Evolutionary conservation across 192 early-diverging fungal species (phyloP).

Genomic region (Entrophospora sp.): DNA sequence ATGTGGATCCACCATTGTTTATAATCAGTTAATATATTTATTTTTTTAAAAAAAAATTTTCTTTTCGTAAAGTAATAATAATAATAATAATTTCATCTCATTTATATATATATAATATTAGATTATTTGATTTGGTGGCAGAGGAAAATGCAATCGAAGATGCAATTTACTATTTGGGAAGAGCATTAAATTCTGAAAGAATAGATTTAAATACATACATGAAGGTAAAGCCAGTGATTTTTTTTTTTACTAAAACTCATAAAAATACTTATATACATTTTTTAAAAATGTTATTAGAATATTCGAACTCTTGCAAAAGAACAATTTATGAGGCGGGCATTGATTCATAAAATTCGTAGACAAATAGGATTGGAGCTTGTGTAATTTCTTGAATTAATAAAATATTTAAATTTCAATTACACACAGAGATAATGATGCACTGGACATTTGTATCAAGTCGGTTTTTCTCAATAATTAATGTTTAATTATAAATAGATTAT

Average conservation of each 20-base stretch:
- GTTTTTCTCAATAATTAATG: too few species aligned
- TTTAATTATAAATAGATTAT: too few species aligned
- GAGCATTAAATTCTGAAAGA: conserved; percentile 67
- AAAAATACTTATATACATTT: conserved; percentile 2
- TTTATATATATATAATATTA: conserved; percentile 38
- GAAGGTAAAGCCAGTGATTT: too few species aligned
- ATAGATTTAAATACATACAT: conserved; percentile 68
- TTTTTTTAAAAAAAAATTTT: too few species aligned
- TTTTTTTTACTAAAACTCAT: too few species aligned
- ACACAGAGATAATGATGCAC: too few species aligned
- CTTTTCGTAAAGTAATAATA: too few species aligned
- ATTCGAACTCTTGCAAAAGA: conserved; percentile 75
- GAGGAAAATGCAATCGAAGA: conserved; percentile 88
- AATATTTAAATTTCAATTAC: too few species aligned
- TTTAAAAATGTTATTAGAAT: conserved; percentile 44
- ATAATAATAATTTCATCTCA: too few species aligned
- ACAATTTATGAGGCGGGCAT: conserved; percentile 81
- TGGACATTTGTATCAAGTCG: too few species aligned
- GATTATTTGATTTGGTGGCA: conserved; percentile 77
- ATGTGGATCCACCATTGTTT: conserved; percentile 51
- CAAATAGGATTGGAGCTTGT: conserved; percentile 28
- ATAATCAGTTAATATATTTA: conserved; percentile 52
- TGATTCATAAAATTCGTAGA: conserved; percentile 59
- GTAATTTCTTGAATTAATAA: too few species aligned
- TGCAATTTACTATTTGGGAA: conserved; percentile 70